phyloP scores from a whole-genome alignment of 306 rosid genomes.

The Rubus parviflorus region DNA sequence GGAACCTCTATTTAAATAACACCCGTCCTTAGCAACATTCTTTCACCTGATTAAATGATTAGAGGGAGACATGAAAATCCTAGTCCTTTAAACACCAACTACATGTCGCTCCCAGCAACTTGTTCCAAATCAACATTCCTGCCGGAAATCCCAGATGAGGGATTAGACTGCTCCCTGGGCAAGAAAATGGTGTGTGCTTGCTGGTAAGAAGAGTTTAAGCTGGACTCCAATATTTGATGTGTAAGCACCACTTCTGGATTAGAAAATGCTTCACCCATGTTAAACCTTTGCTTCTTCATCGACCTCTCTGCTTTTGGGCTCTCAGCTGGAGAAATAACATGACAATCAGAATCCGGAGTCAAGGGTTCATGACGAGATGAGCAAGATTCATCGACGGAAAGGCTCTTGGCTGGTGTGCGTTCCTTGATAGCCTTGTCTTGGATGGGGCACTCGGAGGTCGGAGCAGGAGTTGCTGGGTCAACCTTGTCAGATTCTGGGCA shows the following conservation, averaged over 20 bases:
- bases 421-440: conserved; percentile 72
- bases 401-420: conserved; percentile 62
- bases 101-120: conserved; percentile 46
- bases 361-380: conserved; percentile 79
- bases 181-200: conserved; percentile 46
- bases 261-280: conserved; percentile 45
- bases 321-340: conserved; percentile 56
- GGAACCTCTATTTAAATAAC: conserved; percentile 37
- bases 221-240: conserved; percentile 90
- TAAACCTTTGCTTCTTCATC: conserved; percentile 56
- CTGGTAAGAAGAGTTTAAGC: conserved; percentile 64
- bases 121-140: conserved; percentile 46
- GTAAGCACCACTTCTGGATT: conserved; percentile 64
- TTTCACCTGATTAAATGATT: conserved; percentile 37
- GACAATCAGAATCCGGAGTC: conserved; percentile 92
- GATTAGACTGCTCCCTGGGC: conserved; percentile 56
- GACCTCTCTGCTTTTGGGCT: conserved; percentile 64
- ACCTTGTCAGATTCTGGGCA: conserved; percentile 65
- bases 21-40: conserved; percentile 36
- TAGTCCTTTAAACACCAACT: conserved; percentile 33
- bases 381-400: conserved; percentile 75
- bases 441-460: conserved; percentile 62
- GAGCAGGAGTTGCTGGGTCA: conserved; percentile 91
- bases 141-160: conserved; percentile 45
- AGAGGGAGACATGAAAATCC: conserved; percentile 38